These are phyloP conservation scores for Ogataea thermomethanolica DNA, from an alignment of 805 yeast genomes.

Conservation along the genomic window DNA sequence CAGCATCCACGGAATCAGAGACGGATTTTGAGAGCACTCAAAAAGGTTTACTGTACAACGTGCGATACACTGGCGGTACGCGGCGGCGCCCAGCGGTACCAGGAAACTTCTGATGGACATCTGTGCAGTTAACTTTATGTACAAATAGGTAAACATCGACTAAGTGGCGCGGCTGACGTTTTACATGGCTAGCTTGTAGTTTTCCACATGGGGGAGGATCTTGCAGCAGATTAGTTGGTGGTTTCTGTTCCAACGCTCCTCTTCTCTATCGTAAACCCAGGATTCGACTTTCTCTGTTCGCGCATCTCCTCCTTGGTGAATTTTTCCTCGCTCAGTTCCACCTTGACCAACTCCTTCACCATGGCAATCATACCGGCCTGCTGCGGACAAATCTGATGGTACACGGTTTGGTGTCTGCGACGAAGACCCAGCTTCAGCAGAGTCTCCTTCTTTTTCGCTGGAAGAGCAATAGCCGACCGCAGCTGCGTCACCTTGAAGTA, in stretches of 20 bases:
- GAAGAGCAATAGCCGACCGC: slow-evolving; percentile 84
- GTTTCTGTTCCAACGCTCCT: neutral
- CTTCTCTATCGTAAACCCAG: slow-evolving; percentile 56
- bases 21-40: neutral
- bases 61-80: neutral
- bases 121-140: no score
- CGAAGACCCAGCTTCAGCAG: slow-evolving; percentile 71
- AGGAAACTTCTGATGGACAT: no score
- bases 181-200: no score
- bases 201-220: no score
- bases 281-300: slow-evolving; percentile 52
- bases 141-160: no score
- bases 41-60: neutral
- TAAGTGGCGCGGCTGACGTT: no score
- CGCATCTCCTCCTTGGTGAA: slow-evolving; percentile 52
- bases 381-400: slow-evolving; percentile 68
- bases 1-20: no score
- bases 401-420: slow-evolving; percentile 69
- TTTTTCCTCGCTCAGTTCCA: slow-evolving; percentile 61
- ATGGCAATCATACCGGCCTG: slow-evolving; percentile 81
- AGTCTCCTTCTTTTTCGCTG: slow-evolving; percentile 60
- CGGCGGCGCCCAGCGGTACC: no score
- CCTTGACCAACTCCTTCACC: slow-evolving; percentile 83
- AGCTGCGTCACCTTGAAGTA: slow-evolving; percentile 69
- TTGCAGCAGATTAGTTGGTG: neutral